Conservation (phyloP, 441 rosid species). For the Adansonia rubrostipa region DNA sequence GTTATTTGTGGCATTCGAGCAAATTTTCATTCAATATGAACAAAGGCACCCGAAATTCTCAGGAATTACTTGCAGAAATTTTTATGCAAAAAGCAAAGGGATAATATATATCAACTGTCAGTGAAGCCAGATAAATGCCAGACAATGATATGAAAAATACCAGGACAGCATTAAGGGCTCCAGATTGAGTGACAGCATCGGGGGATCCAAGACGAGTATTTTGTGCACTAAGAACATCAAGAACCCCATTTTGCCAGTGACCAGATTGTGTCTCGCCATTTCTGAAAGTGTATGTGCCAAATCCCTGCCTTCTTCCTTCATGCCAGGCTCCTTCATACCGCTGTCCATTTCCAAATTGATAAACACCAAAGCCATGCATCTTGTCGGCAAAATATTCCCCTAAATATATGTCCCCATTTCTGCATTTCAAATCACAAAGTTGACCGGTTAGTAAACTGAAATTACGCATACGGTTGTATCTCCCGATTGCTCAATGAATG, state of each 20-base stretch:
- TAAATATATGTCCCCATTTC: conserved; percentile 69
- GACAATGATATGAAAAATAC: conserved; percentile 1
- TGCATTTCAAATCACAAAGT: conserved; percentile 34
- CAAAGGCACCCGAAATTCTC: neutral
- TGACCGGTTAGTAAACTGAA: conserved; percentile 15
- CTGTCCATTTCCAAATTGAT: conserved; percentile 67
- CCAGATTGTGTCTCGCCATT: conserved; percentile 67
- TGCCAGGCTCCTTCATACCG: conserved; percentile 79
- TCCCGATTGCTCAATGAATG: neutral
- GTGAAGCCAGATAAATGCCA: neutral
- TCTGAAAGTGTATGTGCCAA: conserved; percentile 69
- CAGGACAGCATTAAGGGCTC: conserved; percentile 41
- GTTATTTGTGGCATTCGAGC: neutral
- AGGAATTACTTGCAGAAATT: conserved; percentile 3
- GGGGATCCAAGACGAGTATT: conserved; percentile 41
- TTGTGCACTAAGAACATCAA: conserved; percentile 43
- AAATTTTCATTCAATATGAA: neutral
- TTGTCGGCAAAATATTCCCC: conserved; percentile 79
- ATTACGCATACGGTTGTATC: neutral
- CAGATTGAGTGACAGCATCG: conserved; percentile 41
- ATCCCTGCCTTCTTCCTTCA: conserved; percentile 77
- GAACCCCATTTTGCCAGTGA: conserved; percentile 64
- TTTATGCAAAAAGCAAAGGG: neutral
- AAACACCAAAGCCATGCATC: conserved; percentile 75
- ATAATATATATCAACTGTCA: neutral